Conservation (phyloP, 345 rosid species). For the Arabidopsis arenosa region DNA sequence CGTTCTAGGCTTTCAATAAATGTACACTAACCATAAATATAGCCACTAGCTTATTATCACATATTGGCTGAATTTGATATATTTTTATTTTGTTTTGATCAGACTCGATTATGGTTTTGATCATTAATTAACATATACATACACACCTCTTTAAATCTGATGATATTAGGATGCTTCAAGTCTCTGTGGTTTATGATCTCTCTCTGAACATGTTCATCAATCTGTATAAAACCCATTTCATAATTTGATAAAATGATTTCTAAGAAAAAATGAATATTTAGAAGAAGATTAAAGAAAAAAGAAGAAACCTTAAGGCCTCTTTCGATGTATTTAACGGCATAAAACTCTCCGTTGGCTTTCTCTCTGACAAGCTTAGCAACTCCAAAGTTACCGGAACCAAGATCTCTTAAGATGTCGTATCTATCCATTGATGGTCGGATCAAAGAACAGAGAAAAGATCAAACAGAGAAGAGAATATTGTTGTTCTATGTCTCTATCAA, state of each 20-base stretch:
- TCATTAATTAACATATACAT: background rate
- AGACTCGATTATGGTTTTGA: background rate
- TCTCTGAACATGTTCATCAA: conserved; percentile 93
- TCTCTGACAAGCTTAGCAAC: conserved; percentile 85
- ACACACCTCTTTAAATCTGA: conserved; percentile 80
- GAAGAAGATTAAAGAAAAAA: background rate
- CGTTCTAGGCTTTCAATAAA: background rate
- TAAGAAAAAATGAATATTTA: no score
- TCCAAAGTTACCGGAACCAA: conserved; percentile 91
- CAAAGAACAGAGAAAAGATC: conserved; percentile 25
- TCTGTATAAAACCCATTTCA: conserved; percentile 50
- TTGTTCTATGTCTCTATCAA: conserved; percentile 4
- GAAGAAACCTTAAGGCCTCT: conserved; percentile 73
- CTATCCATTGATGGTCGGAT: conserved; percentile 62
- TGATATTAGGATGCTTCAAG: conserved; percentile 85
- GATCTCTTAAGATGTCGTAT: conserved; percentile 77
- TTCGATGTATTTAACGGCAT: conserved; percentile 82
- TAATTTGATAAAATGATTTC: background rate
- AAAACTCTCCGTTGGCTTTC: conserved; percentile 60
- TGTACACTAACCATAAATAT: background rate
- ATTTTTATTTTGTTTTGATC: background rate
- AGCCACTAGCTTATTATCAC: background rate
- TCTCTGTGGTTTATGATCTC: conserved; percentile 96
- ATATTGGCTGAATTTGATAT: background rate
- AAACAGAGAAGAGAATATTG: conserved; percentile 4